phyloP scores from a whole-genome alignment of 176 grass and related monocot species.

The Thinopyrum elongatum region DNA sequence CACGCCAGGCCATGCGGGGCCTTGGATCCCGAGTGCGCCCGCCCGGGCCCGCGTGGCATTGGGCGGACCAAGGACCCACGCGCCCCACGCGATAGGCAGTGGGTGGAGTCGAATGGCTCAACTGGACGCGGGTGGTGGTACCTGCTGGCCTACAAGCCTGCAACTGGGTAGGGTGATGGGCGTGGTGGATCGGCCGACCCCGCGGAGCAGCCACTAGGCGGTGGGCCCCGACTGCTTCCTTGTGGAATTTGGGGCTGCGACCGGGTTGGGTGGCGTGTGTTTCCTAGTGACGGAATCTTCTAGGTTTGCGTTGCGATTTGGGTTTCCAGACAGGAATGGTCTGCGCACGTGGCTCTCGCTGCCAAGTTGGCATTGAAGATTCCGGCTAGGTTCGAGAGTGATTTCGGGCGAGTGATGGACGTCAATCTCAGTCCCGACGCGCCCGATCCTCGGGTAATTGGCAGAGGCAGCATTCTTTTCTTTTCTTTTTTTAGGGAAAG shows the following conservation, averaged over 20 bases:
- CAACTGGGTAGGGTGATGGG: background rate
- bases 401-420: no score
- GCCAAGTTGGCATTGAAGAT: constrained; percentile 8
- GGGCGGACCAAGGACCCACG: background rate
- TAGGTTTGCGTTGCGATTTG: background rate
- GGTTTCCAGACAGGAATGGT: background rate
- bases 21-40: background rate
- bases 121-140: background rate
- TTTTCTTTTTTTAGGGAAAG: no score
- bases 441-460: no score
- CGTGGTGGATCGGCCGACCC: background rate
- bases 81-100: background rate
- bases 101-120: background rate
- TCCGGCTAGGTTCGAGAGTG: background rate
- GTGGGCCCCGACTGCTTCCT: background rate
- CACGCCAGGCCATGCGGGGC: background rate
- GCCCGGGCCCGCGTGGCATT: background rate
- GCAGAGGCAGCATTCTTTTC: no score
- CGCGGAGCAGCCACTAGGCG: background rate
- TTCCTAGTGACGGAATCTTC: constrained; percentile 27
- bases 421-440: no score
- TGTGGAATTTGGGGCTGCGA: background rate
- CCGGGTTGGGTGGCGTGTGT: background rate
- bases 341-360: background rate
- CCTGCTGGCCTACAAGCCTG: background rate